phyloP scores from a whole-genome alignment of 2,329 filamentous ascomycete species.

The Microsporum audouinii region DNA sequence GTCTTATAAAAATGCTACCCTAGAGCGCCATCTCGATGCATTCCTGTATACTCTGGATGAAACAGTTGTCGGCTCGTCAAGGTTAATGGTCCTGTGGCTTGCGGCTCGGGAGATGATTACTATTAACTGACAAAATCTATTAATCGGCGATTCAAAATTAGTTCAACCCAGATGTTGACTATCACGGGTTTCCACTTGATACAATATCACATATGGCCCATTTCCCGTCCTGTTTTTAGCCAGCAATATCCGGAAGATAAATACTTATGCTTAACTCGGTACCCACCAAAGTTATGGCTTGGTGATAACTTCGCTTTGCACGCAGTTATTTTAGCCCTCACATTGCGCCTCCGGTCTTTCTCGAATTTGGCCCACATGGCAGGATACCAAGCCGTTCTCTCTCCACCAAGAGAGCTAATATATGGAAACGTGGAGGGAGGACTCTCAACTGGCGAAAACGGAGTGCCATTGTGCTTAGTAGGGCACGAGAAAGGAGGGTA shows the following conservation, averaged over 20 bases:
- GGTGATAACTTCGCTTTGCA: background rate
- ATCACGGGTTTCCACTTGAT: background rate
- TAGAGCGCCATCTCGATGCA: background rate
- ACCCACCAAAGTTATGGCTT: background rate
- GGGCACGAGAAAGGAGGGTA: background rate
- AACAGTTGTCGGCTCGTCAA: background rate
- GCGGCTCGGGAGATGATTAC: background rate
- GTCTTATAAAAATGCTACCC: background rate
- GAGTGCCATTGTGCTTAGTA: background rate
- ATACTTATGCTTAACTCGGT: background rate
- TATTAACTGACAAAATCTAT: background rate
- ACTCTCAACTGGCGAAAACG: background rate
- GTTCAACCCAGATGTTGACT: background rate
- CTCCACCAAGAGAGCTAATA: background rate
- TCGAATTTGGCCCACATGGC: slow-evolving; percentile 1
- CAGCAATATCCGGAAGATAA: no score
- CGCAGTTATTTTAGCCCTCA: background rate
- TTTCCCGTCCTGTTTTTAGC: background rate
- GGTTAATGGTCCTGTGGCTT: background rate
- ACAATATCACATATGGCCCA: background rate
- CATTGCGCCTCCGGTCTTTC: background rate
- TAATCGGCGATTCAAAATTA: background rate
- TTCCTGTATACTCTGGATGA: background rate
- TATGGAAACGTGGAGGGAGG: background rate
- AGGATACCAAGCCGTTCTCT: background rate